Base-by-base conservation (phyloP, 1,284 basidiomycete genomes). In the Xerocomus amazonicus region DNA sequence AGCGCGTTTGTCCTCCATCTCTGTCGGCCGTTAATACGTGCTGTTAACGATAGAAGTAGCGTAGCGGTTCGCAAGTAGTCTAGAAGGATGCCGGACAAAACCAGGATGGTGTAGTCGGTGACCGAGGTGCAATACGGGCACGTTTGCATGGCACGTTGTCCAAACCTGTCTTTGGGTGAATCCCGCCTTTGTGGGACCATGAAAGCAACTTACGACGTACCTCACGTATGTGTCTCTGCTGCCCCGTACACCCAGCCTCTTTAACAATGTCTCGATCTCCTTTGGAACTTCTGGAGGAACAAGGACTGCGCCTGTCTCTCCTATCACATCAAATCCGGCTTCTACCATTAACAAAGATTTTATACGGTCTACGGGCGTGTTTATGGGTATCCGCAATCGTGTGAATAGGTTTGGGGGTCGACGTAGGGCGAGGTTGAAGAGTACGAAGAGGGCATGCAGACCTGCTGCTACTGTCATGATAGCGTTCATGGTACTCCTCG, bases 371-470 rank as follows among this genome's bases (percentile, higher is more conserved):
- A 76, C 70, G 0, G 83, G 73, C 4, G 74, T 72, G 49, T 74
- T 80, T 43, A 86, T 56, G 0, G 83, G 79, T 43, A 87, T 63
- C 5, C 68, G 60, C 16, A 88, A 69, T 3, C 69, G 60, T 26
- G 69, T 70, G 63, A 87, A 90, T 28, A 90, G 57, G 59, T 89
- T 89, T 31, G 73, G 72, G 6, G 86, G 83, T 45, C 73, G 74
- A 33, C 65, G 61, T 13, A 79, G 62, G 13, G 77, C 59, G n/a
- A 86, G 50, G 33, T 60, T 65, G 59, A 79, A 76, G 9, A 83
- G 58, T 12, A 76, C 67, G 58, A 76, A 78, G 14, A 86, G 59
- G 0, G 81, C 74, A 59, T 89, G 83, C 26, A 77, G 53, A n/a
- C 78, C 66, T 2, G 84, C 64, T 36, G 79, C 60, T 33, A 50